phyloP scores from a whole-genome alignment of 2,329 filamentous ascomycete genomes.

The Fusarium sterilihyphosum region DNA sequence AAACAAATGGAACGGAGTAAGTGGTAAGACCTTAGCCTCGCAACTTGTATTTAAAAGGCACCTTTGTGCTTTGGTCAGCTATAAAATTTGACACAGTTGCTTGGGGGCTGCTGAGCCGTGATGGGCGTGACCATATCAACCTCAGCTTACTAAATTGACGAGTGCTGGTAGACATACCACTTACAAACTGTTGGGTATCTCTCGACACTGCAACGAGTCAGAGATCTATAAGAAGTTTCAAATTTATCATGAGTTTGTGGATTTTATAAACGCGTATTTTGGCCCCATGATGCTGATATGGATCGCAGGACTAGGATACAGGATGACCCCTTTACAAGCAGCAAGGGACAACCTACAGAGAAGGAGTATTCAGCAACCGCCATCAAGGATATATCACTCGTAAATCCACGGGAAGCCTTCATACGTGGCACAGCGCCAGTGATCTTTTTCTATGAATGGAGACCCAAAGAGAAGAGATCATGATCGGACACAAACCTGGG shows the following conservation, averaged over 20 bases:
- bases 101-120: not conserved
- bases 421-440: conserved; percentile 41
- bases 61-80: not conserved
- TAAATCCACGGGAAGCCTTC: conserved; percentile 51
- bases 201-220: not conserved
- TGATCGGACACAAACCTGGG: conserved; percentile 44
- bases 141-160: not conserved
- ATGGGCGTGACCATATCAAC: not conserved
- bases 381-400: conserved; percentile 49
- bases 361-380: conserved; percentile 35
- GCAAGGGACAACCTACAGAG: conserved; percentile 15
- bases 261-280: not conserved
- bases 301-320: not conserved
- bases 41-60: not conserved
- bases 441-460: conserved; percentile 45
- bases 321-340: conserved; percentile 46
- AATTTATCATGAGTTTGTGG: not conserved
- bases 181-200: not conserved
- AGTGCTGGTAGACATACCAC: not conserved
- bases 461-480: conserved; percentile 35
- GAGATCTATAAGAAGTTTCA: too few relatives aligned
- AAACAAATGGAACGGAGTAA: not conserved
- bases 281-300: not conserved
- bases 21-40: not conserved
- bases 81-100: not conserved